Conservation (phyloP, 805 yeast genomes). For the Candida sphagnicola region DNA sequence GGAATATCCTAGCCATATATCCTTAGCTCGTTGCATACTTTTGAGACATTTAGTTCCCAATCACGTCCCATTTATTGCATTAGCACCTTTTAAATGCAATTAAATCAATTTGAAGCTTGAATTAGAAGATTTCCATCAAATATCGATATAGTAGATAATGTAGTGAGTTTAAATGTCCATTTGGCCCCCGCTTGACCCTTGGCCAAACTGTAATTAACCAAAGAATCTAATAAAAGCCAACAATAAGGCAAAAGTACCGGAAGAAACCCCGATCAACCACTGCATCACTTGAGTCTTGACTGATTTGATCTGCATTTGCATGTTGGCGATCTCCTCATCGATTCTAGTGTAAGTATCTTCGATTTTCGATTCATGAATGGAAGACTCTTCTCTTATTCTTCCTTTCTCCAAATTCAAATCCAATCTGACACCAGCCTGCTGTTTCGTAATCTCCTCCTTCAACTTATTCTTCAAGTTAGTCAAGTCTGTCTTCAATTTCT, state of each 20-base stretch:
- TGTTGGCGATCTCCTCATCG: conserved; percentile 91
- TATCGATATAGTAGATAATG: too few relatives aligned
- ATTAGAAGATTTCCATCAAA: too few relatives aligned
- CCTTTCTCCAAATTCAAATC: conserved; percentile 94
- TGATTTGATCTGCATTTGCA: conserved; percentile 91
- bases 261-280: conserved; percentile 97
- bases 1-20: too few relatives aligned
- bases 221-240: conserved; percentile 86
- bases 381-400: conserved; percentile 88
- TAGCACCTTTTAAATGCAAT: too few relatives aligned
- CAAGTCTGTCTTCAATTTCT: conserved; percentile 73
- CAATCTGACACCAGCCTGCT: conserved; percentile 83
- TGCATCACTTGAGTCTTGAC: conserved; percentile 97
- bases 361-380: conserved; percentile 87
- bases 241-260: conserved; percentile 95
- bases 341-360: conserved; percentile 93
- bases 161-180: too few relatives aligned
- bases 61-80: too few relatives aligned
- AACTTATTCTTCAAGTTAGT: conserved; percentile 82
- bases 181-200: too few relatives aligned
- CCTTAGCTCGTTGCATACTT: too few relatives aligned
- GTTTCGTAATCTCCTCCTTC: conserved; percentile 87
- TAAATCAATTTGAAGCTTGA: too few relatives aligned
- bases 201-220: conserved; percentile 42
- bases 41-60: too few relatives aligned